Percentiles rank a stretch among this genome's conserved stretches.
Evolutionary conservation across 129 eudicot species (phyloP).

Genomic region (Artemisia argyi): DNA sequence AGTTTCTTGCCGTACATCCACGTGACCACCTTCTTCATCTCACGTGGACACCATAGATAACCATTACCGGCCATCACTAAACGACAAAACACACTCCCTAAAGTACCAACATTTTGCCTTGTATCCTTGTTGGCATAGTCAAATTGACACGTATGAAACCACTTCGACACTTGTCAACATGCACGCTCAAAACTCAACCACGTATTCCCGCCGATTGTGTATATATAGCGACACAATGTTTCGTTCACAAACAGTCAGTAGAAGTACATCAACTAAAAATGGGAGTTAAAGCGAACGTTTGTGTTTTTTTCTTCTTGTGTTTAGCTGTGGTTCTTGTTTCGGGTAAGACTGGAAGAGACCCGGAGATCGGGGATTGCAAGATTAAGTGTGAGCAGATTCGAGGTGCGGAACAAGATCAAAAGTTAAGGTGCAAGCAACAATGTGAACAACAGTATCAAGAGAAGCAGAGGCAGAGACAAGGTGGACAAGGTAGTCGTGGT

Average conservation of each 20-base stretch:
- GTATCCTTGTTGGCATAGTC: conserved; percentile 20
- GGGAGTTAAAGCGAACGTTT: conserved; percentile 31
- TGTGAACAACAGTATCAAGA: conserved; percentile 30
- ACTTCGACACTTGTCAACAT: conserved; percentile 13
- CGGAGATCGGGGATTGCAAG: conserved; percentile 44
- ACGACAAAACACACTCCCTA: conserved; percentile 1
- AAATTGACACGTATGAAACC: conserved; percentile 28
- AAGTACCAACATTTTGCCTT: background rate
- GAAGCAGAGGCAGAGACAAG: conserved; percentile 24
- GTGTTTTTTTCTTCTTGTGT: conserved; percentile 27
- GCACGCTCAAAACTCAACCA: conserved; percentile 16
- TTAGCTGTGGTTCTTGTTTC: conserved; percentile 23
- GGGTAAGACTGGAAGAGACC: conserved; percentile 27
- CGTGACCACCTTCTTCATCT: conserved; percentile 34
- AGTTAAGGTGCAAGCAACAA: conserved; percentile 23
- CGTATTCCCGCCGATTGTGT: background rate
- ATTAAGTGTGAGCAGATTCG: conserved; percentile 35
- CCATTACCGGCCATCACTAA: background rate
- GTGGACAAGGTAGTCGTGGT: too few species aligned
- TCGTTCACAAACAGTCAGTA: background rate
- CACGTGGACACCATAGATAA: conserved; percentile 25
- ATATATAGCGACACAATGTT: background rate
- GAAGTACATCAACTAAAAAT: conserved; percentile 12
- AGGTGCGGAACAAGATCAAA: background rate
- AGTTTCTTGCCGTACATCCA: background rate